Base-by-base conservation (phyloP, 2,329 filamentous ascomycete genomes). In the Verticillium nubilum region DNA sequence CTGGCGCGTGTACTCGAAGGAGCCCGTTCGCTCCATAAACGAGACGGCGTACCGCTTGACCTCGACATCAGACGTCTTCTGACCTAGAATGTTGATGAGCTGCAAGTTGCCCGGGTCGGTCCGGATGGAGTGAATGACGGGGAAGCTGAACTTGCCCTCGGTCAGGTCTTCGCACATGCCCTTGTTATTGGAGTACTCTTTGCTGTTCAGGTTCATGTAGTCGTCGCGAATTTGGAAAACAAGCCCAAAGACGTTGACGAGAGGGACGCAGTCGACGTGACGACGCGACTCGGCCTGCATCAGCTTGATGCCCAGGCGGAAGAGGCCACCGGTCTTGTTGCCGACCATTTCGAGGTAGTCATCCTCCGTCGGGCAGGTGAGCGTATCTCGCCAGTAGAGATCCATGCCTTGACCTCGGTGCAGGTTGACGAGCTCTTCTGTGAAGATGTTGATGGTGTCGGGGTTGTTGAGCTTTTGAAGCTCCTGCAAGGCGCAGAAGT, bases 141-240 rank as follows among this genome's bases (percentile, higher is more conserved):
- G 92, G 72, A 97, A 97, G 27, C 89, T 94, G 78, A 97, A 97
- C 80, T 98, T 98, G 64, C 94, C 94, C 77, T 98, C 95, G 1
- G 92, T 97, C 67, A 98, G 77, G 50, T 98, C 95, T 78, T 98
- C 94, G 74, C 91, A 96, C 66, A 97, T 84, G 56, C 94, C 95
- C 78, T 98, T 98, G 74, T 96, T 94, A 64, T 89, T 80, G 37
- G 87, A 87, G 79, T 97, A 97, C 68, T 87, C 81, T n/a, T 77
- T 78, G 19, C 81, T 85, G 29, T 82, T 84, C 52, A 99, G 86
- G 73, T 98, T 98, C 73, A 92, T 86, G 77, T 97, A 97, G 81
- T 99, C 95, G 78, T 94, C 91, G 67, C 90, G 86, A 75, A 96
- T 95, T 74, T 96, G 92, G 80, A 92, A 96, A 72, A 95, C 86